phyloP scores from a whole-genome alignment of 805 yeast species.

The Zygotorulaspora sp. region DNA sequence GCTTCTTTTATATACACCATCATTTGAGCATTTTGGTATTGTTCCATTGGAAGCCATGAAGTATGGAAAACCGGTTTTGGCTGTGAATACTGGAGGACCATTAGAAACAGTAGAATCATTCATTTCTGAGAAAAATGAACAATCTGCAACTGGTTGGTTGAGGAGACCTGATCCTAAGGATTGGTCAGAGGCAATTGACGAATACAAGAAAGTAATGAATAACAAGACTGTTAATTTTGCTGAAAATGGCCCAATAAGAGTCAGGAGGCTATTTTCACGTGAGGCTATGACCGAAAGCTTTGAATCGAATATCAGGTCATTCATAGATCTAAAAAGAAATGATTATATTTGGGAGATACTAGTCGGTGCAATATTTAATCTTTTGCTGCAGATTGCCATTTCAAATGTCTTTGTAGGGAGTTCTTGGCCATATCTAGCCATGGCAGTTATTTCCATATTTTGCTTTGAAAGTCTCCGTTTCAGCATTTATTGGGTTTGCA shows the following conservation, averaged over 20 bases:
- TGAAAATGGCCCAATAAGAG: conserved; percentile 32
- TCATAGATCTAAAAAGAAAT: conserved; percentile 24
- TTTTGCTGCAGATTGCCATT: conserved; percentile 16
- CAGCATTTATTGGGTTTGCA: conserved; percentile 14
- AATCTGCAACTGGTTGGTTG: conserved; percentile 60
- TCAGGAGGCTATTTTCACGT: conserved; percentile 35
- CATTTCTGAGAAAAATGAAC: conserved; percentile 25
- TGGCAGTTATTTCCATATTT: conserved; percentile 12
- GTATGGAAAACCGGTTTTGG: conserved; percentile 75
- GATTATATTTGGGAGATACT: conserved; percentile 34
- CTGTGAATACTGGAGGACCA: conserved; percentile 90
- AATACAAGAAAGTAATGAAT: conserved; percentile 33
- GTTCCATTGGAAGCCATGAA: conserved; percentile 96
- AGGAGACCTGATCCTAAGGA: conserved; percentile 42
- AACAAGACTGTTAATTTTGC: conserved; percentile 15
- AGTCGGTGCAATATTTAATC: conserved; percentile 10
- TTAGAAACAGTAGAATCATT: conserved; percentile 56
- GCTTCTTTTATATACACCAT: conserved; percentile 79
- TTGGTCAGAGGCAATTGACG: conserved; percentile 53
- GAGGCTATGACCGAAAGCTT: conserved; percentile 39
- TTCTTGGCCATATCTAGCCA: conserved; percentile 16
- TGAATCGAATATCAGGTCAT: conserved; percentile 35
- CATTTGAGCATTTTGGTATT: conserved; percentile 92
- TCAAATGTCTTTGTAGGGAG: conserved; percentile 11
- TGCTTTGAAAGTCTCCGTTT: conserved; percentile 14